phyloP scores from a whole-genome alignment of 2,329 filamentous ascomycete species.

The Periconia macrospinosa region DNA sequence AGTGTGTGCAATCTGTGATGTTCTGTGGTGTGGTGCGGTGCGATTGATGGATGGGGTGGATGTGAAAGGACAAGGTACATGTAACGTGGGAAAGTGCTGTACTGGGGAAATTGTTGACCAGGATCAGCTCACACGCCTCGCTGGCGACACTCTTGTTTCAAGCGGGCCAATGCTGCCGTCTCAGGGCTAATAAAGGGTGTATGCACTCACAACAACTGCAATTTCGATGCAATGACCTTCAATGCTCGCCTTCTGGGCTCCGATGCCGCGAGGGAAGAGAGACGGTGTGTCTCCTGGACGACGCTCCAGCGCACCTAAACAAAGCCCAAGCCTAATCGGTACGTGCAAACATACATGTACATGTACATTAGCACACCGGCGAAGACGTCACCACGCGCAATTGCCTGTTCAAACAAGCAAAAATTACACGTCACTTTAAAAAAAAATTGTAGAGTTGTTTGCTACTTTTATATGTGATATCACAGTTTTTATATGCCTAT shows the following conservation, averaged over 20 bases:
- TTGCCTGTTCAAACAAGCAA: background rate
- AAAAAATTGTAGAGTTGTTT: too few species aligned
- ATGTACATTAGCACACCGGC: background rate
- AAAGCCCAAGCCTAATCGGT: slow-evolving; percentile 2
- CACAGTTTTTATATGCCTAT: too few species aligned
- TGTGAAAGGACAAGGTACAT: slow-evolving; percentile 4
- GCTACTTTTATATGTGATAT: too few species aligned
- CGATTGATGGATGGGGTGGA: slow-evolving; percentile 5
- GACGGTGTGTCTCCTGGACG: slow-evolving; percentile 6
- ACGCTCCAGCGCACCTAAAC: slow-evolving; percentile 2
- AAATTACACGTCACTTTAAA: background rate
- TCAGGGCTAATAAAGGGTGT: slow-evolving; percentile 14
- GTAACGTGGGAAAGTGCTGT: slow-evolving; percentile 17
- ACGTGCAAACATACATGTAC: background rate
- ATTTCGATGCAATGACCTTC: background rate
- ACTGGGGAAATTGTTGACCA: slow-evolving; percentile 16
- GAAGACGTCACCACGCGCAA: slow-evolving; percentile 1
- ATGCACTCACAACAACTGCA: slow-evolving; percentile 12
- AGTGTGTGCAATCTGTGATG: slow-evolving; percentile 24
- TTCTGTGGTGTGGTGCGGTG: slow-evolving; percentile 8
- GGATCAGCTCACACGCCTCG: slow-evolving; percentile 23
- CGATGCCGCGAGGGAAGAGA: background rate
- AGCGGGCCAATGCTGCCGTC: slow-evolving; percentile 14
- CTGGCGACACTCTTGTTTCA: slow-evolving; percentile 18
- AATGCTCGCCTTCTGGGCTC: slow-evolving; percentile 3